Evolutionary conservation across 1,284 basidiomycete species (phyloP).

Genomic region (Termitomyces sp.): DNA sequence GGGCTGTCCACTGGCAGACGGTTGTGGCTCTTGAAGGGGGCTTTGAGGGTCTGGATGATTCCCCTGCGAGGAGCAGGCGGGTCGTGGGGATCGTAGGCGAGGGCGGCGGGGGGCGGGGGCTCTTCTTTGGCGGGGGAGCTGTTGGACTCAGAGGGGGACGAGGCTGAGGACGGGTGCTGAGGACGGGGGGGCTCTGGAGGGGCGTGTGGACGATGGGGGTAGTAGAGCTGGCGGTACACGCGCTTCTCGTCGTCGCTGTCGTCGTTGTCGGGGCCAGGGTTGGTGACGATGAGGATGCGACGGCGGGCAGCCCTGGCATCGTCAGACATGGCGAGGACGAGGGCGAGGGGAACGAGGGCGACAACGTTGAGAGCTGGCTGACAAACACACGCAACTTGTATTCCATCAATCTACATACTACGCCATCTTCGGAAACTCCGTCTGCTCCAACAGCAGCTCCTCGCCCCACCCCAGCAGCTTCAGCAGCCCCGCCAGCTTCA

Average conservation of each 20-base stretch:
- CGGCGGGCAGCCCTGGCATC: slow-evolving; percentile 27
- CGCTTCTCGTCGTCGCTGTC: slow-evolving; percentile 17
- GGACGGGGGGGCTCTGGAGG: slow-evolving; percentile 24
- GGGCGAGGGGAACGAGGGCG: not conserved
- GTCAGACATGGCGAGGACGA: slow-evolving; percentile 35
- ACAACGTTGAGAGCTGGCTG: slow-evolving; percentile 5
- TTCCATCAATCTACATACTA: slow-evolving; percentile 8
- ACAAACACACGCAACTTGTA: slow-evolving; percentile 8
- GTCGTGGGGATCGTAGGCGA: slow-evolving; percentile 39
- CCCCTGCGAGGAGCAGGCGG: slow-evolving; percentile 24
- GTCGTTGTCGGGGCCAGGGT: slow-evolving; percentile 47
- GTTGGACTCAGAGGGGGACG: slow-evolving; percentile 56
- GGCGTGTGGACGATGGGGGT: slow-evolving; percentile 17
- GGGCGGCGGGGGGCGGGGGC: slow-evolving; percentile 60
- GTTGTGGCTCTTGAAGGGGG: slow-evolving; percentile 20
- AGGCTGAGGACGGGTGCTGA: slow-evolving; percentile 40
- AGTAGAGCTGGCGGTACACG: slow-evolving; percentile 4
- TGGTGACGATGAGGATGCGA: slow-evolving; percentile 50
- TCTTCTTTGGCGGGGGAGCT: slow-evolving; percentile 51
- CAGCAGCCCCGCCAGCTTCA: slow-evolving; percentile 84
- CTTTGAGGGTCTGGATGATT: slow-evolving; percentile 25
- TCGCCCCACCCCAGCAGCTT: slow-evolving; percentile 89
- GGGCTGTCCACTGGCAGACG: slow-evolving; percentile 16
- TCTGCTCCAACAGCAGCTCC: slow-evolving; percentile 67
- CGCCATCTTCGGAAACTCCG: slow-evolving; percentile 67